A percentile compares a stretch with the other conserved stretches of the same genome.
Evolutionary conservation across 2,329 filamentous ascomycete species (phyloP).

Genomic region (Paraconiothyrium brasiliense): DNA sequence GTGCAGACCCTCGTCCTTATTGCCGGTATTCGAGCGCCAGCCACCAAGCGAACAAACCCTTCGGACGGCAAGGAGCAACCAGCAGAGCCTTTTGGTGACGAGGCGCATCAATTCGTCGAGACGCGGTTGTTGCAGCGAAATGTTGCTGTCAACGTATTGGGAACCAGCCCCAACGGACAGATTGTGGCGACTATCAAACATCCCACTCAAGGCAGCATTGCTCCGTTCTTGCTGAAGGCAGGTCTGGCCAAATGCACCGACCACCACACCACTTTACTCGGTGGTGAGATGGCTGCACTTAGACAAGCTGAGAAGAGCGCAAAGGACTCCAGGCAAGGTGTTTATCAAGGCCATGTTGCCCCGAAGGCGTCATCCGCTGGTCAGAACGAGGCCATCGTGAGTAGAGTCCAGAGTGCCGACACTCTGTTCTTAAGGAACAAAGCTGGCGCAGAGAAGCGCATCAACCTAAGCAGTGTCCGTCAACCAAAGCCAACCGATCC

Average conservation of each 20-base stretch:
- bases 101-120: constrained; percentile 89
- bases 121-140: constrained; percentile 84
- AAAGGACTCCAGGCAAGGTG: constrained; percentile 76
- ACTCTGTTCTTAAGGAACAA: constrained; percentile 88
- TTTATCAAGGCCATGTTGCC: constrained; percentile 83
- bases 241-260: constrained; percentile 93
- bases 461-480: constrained; percentile 91
- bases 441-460: constrained; percentile 83
- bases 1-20: constrained; percentile 87
- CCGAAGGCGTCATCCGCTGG: constrained; percentile 67
- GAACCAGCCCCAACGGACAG: constrained; percentile 88
- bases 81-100: constrained; percentile 88
- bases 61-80: constrained; percentile 82
- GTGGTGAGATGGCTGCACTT: constrained; percentile 84
- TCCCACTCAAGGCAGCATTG: constrained; percentile 85
- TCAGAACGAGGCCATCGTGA: constrained; percentile 82
- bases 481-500: constrained; percentile 90
- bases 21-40: constrained; percentile 86
- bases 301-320: constrained; percentile 88
- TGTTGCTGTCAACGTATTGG: constrained; percentile 83
- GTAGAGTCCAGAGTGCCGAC: constrained; percentile 86
- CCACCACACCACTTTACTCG: constrained; percentile 92
- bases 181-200: constrained; percentile 89
- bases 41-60: constrained; percentile 84
- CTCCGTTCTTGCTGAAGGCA: constrained; percentile 86